Evolutionary conservation across 2,329 filamentous ascomycete species (phyloP).

Genomic region (Cercospora citrullina): DNA sequence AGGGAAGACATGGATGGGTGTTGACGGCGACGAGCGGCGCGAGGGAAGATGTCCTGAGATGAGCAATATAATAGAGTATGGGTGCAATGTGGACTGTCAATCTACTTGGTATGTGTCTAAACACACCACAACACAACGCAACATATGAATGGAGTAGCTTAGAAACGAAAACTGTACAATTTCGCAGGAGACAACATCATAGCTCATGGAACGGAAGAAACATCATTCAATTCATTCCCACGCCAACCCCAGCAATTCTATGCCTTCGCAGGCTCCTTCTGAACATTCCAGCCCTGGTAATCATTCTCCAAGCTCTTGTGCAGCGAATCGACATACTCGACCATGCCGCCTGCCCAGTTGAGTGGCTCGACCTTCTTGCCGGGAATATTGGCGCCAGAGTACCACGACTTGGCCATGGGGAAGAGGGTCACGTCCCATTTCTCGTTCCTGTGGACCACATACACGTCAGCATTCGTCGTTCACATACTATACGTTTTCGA

Average conservation of each 20-base stretch:
- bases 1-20: too few species aligned
- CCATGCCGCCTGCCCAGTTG: slow-evolving; percentile 48
- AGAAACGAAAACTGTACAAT: background rate
- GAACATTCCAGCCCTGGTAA: slow-evolving; percentile 35
- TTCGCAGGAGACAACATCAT: too few species aligned
- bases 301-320: slow-evolving; percentile 34
- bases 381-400: slow-evolving; percentile 46
- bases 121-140: too few species aligned
- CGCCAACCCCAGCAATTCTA: background rate
- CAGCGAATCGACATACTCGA: slow-evolving; percentile 31
- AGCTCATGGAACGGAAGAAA: background rate
- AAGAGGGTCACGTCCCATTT: slow-evolving; percentile 36
- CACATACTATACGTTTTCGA: too few species aligned
- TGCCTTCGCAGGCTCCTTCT: slow-evolving; percentile 19
- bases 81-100: too few species aligned
- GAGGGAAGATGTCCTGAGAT: too few species aligned
- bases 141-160: too few species aligned
- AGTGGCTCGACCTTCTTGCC: slow-evolving; percentile 50
- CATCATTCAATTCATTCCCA: background rate
- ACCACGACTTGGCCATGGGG: slow-evolving; percentile 39
- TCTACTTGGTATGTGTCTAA: too few species aligned
- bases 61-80: too few species aligned
- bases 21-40: too few species aligned
- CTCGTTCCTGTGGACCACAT: slow-evolving; percentile 25
- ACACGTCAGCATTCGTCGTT: slow-evolving; percentile 33